phyloP scores from a whole-genome alignment of 495 filamentous ascomycete species.

The Cercophora newfieldiana region DNA sequence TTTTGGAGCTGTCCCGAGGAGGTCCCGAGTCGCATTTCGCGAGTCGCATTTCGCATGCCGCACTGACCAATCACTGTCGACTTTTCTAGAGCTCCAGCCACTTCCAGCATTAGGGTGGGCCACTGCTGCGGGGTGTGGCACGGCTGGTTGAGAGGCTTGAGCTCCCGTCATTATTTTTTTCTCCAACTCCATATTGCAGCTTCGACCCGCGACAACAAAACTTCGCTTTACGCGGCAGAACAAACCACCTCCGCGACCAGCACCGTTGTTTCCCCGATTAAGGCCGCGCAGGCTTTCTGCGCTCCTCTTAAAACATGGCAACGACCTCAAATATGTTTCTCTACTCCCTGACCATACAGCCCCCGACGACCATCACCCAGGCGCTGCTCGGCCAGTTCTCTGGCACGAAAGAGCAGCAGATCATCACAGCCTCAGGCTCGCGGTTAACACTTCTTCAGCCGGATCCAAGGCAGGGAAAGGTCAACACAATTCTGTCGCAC shows the following conservation, averaged over 20 bases:
- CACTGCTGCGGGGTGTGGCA: slow-evolving; percentile 18
- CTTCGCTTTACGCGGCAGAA: slow-evolving; percentile 2
- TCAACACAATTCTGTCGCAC: slow-evolving; percentile 80
- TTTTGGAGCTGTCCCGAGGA: too few relatives aligned
- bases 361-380: slow-evolving; percentile 83
- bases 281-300: slow-evolving; percentile 57
- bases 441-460: slow-evolving; percentile 84
- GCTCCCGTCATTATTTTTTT: slow-evolving; percentile 19
- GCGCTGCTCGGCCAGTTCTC: slow-evolving; percentile 92
- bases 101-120: background rate
- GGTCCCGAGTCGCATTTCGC: background rate
- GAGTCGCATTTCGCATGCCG: background rate
- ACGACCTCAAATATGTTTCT: slow-evolving; percentile 97
- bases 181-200: background rate
- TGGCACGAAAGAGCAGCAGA: slow-evolving; percentile 93
- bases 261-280: slow-evolving; percentile 17
- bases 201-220: background rate
- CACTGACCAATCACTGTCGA: background rate
- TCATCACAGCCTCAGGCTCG: slow-evolving; percentile 90
- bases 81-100: slow-evolving; percentile 11
- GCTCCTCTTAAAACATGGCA: slow-evolving; percentile 69
- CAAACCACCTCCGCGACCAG: slow-evolving; percentile 4
- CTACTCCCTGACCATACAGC: slow-evolving; percentile 92
- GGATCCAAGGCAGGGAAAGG: slow-evolving; percentile 80
- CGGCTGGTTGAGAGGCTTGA: background rate